A percentile compares a stretch with the other conserved stretches of the same genome.
Evolutionary conservation across 2,329 filamentous ascomycete species (phyloP).

Genomic region (Pseudocercospora fuligena): DNA sequence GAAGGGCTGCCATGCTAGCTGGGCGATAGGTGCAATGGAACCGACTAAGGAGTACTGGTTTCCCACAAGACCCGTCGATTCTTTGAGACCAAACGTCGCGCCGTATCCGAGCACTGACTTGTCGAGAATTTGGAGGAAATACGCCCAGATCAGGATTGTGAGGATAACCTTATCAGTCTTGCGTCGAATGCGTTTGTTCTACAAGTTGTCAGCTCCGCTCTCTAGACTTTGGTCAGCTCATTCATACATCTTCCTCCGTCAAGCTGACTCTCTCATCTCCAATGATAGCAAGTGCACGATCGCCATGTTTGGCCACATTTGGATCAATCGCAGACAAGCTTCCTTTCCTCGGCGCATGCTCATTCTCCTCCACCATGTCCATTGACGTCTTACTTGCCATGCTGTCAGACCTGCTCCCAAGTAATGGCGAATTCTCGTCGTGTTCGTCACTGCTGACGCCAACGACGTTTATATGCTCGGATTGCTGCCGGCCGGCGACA

Average conservation of each 20-base stretch:
- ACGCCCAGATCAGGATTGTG: conserved; percentile 61
- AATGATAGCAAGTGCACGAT: conserved; percentile 29
- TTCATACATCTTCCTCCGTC: conserved; percentile 44
- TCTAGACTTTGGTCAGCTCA: background rate
- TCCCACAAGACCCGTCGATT: conserved; percentile 52
- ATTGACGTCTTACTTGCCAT: conserved; percentile 21
- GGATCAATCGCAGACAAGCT: conserved; percentile 17
- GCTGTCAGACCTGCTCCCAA: background rate
- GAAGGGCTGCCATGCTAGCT: conserved; percentile 66
- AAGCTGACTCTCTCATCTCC: conserved; percentile 38
- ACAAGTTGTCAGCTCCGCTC: conserved; percentile 2
- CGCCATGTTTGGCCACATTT: conserved; percentile 27
- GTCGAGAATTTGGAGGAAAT: conserved; percentile 60
- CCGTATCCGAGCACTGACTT: conserved; percentile 59
- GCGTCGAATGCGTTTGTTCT: conserved; percentile 60
- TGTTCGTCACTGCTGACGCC: background rate
- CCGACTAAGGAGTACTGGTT: conserved; percentile 56
- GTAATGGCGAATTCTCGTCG: background rate
- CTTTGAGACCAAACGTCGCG: conserved; percentile 52
- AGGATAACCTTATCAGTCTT: conserved; percentile 68
- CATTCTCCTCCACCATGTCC: conserved; percentile 19
- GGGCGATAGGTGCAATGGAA: conserved; percentile 58
- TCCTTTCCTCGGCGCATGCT: conserved; percentile 14
- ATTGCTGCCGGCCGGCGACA: conserved; percentile 1
- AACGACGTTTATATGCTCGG: background rate